Conservation (phyloP, 202 grass and related monocot species). For the Carex sylvatica region DNA sequence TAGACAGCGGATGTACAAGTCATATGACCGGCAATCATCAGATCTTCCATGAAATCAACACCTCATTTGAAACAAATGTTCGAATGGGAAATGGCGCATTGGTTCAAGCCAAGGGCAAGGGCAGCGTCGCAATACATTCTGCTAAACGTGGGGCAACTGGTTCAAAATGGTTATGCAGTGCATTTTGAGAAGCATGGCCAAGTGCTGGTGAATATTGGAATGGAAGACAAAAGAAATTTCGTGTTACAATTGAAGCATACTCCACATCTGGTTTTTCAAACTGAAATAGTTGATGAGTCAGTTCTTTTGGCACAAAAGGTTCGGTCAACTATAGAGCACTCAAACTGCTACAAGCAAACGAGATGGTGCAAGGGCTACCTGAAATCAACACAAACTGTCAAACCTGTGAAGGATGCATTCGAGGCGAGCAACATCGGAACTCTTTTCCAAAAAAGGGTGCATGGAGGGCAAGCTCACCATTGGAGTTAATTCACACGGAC, state of each 20-base stretch:
- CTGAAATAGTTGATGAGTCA: neutral
- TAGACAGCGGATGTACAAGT: too few species aligned
- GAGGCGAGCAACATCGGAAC: neutral
- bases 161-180: neutral
- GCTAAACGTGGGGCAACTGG: neutral
- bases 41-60: too few species aligned
- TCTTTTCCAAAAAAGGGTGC: constrained; percentile 3
- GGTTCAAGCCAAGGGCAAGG: neutral
- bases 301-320: constrained; percentile 22
- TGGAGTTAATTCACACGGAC: constrained; percentile 10
- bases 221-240: constrained; percentile 19
- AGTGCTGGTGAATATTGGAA: neutral
- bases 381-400: neutral
- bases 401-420: constrained; percentile 21
- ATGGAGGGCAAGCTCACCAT: constrained; percentile 20
- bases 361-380: neutral
- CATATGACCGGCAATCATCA: too few species aligned
- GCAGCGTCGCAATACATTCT: neutral
- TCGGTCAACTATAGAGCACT: constrained; percentile 14
- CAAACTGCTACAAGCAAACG: neutral
- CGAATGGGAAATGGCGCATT: neutral
- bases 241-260: neutral
- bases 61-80: too few species aligned
- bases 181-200: constrained; percentile 23
- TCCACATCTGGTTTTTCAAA: neutral